These are phyloP conservation scores for Exophiala bonariae DNA, from an alignment of 2,329 filamentous ascomycete genomes.

Conservation along the genomic window DNA sequence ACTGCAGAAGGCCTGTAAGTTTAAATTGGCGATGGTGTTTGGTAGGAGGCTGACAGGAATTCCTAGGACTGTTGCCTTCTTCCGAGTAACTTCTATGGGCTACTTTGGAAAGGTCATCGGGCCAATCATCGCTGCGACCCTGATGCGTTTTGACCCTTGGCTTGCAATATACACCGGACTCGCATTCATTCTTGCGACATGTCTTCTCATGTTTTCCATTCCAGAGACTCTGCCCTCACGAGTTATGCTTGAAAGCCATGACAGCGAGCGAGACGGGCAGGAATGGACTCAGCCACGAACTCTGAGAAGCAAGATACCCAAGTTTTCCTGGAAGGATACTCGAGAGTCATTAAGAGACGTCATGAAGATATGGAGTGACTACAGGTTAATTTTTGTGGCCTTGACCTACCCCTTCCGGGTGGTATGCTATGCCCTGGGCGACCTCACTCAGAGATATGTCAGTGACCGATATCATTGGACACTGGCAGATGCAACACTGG, in stretches of 20 bases:
- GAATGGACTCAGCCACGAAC: background rate
- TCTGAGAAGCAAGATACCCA: constrained; percentile 24
- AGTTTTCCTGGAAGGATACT: constrained; percentile 28
- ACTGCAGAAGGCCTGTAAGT: constrained; percentile 44
- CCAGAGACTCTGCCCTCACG: constrained; percentile 42
- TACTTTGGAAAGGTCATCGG: constrained; percentile 37
- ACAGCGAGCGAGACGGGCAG: constrained; percentile 28
- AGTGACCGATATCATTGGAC: constrained; percentile 53
- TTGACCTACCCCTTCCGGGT: constrained; percentile 50
- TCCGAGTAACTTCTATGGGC: constrained; percentile 40
- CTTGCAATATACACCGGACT: constrained; percentile 40
- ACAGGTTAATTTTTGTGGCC: constrained; percentile 35
- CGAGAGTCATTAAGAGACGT: background rate
- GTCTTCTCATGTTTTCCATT: constrained; percentile 35
- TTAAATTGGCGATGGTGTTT: constrained; percentile 18
- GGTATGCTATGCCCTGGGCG: constrained; percentile 48
- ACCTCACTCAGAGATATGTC: constrained; percentile 52
- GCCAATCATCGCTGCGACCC: constrained; percentile 37
- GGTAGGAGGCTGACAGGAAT: constrained; percentile 20
- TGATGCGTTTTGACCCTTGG: constrained; percentile 44
- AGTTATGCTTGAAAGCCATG: constrained; percentile 29
- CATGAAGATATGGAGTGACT: constrained; percentile 18
- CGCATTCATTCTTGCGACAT: constrained; percentile 33
- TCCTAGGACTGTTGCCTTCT: constrained; percentile 42
- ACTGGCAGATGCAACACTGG: constrained; percentile 43